Evolutionary conservation across 139 green algal species (phyloP), one percentile per base, ranked within the genome.

Genomic region (Coelastrella sp.): DNA sequence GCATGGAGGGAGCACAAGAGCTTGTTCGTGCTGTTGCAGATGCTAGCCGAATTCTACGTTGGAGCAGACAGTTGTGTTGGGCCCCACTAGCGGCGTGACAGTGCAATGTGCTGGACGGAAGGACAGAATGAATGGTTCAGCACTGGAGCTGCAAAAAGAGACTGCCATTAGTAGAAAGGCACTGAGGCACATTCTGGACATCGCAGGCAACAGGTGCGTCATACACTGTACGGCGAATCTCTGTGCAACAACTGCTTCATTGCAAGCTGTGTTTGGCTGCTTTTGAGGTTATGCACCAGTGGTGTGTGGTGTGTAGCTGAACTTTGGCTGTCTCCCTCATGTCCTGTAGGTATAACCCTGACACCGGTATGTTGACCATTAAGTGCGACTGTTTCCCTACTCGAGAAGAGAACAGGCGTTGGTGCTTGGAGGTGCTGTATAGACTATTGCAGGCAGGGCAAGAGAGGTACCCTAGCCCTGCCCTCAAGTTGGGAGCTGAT

Each of bases 391-490:
- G 85, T 25, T 86, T 81, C 85, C 40, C 68, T 15, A 89, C 71
- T 1, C 53, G 85, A 11, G 85, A 89, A 57, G 85, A 89, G 79
- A 89, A 89, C 41, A 68, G 85, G 77, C 68, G 85, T 17, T 84
- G 80, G 85, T 82, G 68, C 59, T 51, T 86, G 25, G 85, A 89
- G 68, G 76, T 71, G 43, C 78, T 89, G 69, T 79, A 89, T 59
- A 53, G 72, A 40, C 59, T 89, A 40, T 25, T 89, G 51, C 32
- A 79, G 25, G 79, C 77, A 37, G 85, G 25, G 13, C 78, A 84
- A 53, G 23, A 21, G 9, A 41, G 35, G 17, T 23, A 82, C 53
- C 53, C 53, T 8, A 82, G 75, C 53, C 40, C 6, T 15, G 2
- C 27, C 32, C 71, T 82, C 37, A 5, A 53, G 3, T 35, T 82